These are phyloP conservation scores for Pichia californica DNA, from an alignment of 805 yeast species.

Conservation along the genomic window DNA sequence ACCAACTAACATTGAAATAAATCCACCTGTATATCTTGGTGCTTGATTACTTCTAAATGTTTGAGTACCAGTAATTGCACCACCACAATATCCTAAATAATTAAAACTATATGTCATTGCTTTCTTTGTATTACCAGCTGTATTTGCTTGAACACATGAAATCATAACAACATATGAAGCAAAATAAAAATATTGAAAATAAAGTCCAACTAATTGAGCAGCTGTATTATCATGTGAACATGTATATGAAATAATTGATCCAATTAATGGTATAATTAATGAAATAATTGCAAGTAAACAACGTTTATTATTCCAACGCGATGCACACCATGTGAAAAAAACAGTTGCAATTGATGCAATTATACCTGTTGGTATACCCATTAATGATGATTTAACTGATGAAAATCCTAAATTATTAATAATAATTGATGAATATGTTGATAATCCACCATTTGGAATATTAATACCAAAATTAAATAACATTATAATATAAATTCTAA, in stretches of 20 bases:
- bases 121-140: conserved; percentile 56
- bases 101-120: conserved; percentile 42
- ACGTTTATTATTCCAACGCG: conserved; percentile 1
- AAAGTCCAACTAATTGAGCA: conserved; percentile 9
- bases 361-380: conserved; percentile 16
- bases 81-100: conserved; percentile 37
- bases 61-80: conserved; percentile 42
- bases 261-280: conserved; percentile 1
- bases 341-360: conserved; percentile 11
- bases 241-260: conserved; percentile 1
- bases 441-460: conserved; percentile 55
- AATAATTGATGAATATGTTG: conserved; percentile 39
- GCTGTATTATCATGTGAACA: neutral
- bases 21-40: conserved; percentile 39
- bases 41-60: conserved; percentile 37
- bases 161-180: conserved; percentile 19
- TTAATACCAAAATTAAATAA: conserved; percentile 37
- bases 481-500: conserved; percentile 44
- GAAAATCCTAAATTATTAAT: conserved; percentile 1
- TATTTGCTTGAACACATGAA: conserved; percentile 33
- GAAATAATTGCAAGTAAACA: conserved; percentile 6
- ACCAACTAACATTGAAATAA: conserved; percentile 33
- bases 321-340: neutral
- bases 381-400: conserved; percentile 8
- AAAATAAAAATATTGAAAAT: conserved; percentile 3